phyloP scores from a whole-genome alignment of 208 protist genomes.

The Perkinsela sp. region DNA sequence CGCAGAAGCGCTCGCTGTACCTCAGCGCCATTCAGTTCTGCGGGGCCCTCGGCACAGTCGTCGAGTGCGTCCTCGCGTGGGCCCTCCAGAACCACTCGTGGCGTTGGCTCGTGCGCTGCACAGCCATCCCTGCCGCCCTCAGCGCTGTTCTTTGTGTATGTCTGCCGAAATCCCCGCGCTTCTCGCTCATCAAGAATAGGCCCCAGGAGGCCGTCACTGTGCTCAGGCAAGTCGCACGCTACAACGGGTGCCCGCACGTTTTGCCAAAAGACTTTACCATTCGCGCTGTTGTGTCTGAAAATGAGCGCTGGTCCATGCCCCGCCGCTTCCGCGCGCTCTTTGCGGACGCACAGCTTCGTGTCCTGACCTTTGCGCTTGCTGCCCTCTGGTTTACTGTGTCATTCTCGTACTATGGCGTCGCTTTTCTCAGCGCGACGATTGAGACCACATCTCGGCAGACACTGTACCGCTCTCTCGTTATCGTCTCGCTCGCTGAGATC shows the following conservation, averaged over 20 bases:
- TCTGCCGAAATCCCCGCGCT: slow-evolving; percentile 2
- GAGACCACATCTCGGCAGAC: background rate
- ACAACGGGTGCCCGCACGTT: background rate
- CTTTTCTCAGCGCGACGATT: background rate
- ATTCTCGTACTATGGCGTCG: slow-evolving; percentile 3
- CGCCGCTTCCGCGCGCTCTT: background rate
- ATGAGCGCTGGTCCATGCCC: background rate
- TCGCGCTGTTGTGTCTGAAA: background rate
- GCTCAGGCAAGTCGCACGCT: background rate
- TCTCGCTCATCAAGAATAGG: background rate
- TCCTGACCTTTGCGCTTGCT: background rate
- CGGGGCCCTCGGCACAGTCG: slow-evolving; percentile 1
- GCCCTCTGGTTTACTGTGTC: slow-evolving; percentile 4
- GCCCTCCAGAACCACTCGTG: background rate
- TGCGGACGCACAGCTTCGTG: background rate
- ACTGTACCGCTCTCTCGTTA: background rate
- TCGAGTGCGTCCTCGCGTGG: slow-evolving; percentile 3
- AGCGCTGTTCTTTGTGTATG: background rate
- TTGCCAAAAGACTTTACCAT: background rate
- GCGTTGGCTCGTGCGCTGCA: background rate
- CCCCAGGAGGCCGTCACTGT: background rate
- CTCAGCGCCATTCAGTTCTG: slow-evolving; percentile 1
- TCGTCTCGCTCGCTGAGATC: background rate
- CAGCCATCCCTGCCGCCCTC: background rate
- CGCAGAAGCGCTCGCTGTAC: background rate